Evolutionary conservation across 768 basidiomycete species (phyloP), one percentile per base, ranked within the genome.

Genomic region (Leccinum sublutescens): DNA sequence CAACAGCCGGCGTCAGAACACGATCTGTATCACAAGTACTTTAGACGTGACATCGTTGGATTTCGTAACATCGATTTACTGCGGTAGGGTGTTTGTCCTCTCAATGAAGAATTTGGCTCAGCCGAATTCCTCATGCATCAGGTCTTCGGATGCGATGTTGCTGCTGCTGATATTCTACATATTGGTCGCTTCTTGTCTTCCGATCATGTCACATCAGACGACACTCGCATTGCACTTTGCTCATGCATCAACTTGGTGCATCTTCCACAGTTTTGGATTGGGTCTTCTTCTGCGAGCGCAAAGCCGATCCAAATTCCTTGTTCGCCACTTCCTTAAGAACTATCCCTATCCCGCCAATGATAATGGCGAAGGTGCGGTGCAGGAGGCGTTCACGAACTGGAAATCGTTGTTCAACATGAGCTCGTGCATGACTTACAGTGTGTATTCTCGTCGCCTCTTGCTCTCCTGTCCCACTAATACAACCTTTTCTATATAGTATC

Each of bases 331-430:
- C 70, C 75, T 97, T 66, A 94, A 96, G 79, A 86, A 98, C 68
- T 99, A 98, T 68, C 86, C 93, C 66, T 98, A 98, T 72, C 82
- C 86, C 12, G 78, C 79, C 50, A 79, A 85, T 58, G 86, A 90
- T 56, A 83, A 81, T 15, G 85, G 83, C 5, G 80, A 85, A 58
- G 85, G 86, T 50, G 95, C 96, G 0, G 84, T 95, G n/a, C 80
- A 86, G 40, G 97, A 99, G 70, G 93, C 96, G 0, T 99, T 98
- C 66, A 80, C 83, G 27, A 98, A 97, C 72, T 99, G 95, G 95
- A 98, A 98, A 74, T 80, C 80, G 5, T 80, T 93, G 27, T 98
- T 95, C 72, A 98, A 98, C 72, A 72, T 94, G 73, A 94, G 90
- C 72, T 79, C 95, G 80, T 88, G 87, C 72, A 97, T 98, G 95